Conservation (phyloP, 495 filamentous ascomycete species). For the Neurospora discreta region DNA sequence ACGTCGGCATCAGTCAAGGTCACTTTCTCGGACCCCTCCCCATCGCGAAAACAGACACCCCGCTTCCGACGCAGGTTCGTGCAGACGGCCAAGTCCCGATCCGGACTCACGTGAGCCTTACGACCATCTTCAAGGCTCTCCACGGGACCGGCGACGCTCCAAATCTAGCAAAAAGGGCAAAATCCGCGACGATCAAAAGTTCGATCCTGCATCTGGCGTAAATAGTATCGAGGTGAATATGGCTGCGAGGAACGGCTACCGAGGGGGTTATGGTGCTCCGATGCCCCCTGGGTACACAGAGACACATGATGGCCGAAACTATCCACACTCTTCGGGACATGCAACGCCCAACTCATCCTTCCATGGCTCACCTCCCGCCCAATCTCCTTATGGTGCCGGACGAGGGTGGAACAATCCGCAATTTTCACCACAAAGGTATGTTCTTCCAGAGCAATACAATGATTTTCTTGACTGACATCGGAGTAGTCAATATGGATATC, state of each 20-base stretch:
- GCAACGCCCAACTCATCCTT: constrained; percentile 49
- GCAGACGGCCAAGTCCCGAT: constrained; percentile 21
- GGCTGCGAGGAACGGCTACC: constrained; percentile 28
- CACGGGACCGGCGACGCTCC: constrained; percentile 25
- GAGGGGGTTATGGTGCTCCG: constrained; percentile 27
- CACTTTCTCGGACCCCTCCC: constrained; percentile 18
- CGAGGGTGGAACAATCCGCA: constrained; percentile 48
- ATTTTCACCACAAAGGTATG: constrained; percentile 51
- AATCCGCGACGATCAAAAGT: constrained; percentile 23
- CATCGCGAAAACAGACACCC: constrained; percentile 22
- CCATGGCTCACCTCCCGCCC: constrained; percentile 54
- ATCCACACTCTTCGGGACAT: constrained; percentile 48
- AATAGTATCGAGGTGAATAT: constrained; percentile 39
- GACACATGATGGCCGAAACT: constrained; percentile 30
- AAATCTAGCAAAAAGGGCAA: constrained; percentile 24
- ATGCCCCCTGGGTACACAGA: constrained; percentile 21
- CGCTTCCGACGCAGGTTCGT: constrained; percentile 24
- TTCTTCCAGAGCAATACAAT: constrained; percentile 3
- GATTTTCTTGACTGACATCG: constrained; percentile 10
- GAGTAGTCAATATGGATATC: constrained; percentile 46
- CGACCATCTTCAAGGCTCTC: constrained; percentile 20
- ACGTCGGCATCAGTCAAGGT: constrained; percentile 26
- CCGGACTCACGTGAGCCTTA: constrained; percentile 19
- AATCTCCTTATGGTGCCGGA: constrained; percentile 53
- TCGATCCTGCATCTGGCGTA: constrained; percentile 31